Conservation (phyloP, 345 rosid species). For the Isatis tinctoria region DNA sequence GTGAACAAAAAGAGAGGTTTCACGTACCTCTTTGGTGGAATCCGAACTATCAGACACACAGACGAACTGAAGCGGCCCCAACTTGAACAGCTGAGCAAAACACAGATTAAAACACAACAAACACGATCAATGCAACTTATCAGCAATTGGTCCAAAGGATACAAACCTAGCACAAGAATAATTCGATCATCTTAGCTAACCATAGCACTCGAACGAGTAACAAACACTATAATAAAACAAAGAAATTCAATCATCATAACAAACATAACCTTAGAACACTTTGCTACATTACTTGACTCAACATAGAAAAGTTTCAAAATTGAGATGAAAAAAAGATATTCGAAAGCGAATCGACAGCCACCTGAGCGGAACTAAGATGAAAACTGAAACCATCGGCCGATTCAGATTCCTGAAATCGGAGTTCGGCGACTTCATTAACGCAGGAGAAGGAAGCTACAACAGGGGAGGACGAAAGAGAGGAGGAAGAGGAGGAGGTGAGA, state of each 20-base stretch:
- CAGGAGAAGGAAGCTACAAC: slow-evolving; percentile 47
- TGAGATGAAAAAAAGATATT: not conserved
- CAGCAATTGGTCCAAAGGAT: not conserved
- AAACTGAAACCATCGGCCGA: slow-evolving; percentile 30
- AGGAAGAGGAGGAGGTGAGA: slow-evolving; percentile 43
- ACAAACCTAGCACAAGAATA: not conserved
- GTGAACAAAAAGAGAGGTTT: not conserved
- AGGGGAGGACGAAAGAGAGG: slow-evolving; percentile 30
- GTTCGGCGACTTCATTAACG: slow-evolving; percentile 38
- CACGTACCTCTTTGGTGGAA: slow-evolving; percentile 46
- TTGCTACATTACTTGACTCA: not conserved
- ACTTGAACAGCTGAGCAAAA: slow-evolving; percentile 59
- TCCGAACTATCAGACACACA: slow-evolving; percentile 51
- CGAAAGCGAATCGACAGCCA: slow-evolving; percentile 18
- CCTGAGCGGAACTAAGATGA: slow-evolving; percentile 49
- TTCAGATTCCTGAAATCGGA: slow-evolving; percentile 46
- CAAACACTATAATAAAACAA: no score
- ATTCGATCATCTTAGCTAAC: not conserved
- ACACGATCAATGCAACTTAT: not conserved
- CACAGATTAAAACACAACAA: not conserved
- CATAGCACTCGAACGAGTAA: no score
- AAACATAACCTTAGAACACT: not conserved
- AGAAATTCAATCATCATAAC: not conserved
- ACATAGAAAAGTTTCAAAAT: slow-evolving; percentile 6
- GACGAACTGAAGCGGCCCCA: slow-evolving; percentile 62